Percentiles rank a stretch among this genome's conserved stretches.
phyloP scores from a whole-genome alignment of 176 grass and related monocot species.

The Eremochloa ophiuroides region DNA sequence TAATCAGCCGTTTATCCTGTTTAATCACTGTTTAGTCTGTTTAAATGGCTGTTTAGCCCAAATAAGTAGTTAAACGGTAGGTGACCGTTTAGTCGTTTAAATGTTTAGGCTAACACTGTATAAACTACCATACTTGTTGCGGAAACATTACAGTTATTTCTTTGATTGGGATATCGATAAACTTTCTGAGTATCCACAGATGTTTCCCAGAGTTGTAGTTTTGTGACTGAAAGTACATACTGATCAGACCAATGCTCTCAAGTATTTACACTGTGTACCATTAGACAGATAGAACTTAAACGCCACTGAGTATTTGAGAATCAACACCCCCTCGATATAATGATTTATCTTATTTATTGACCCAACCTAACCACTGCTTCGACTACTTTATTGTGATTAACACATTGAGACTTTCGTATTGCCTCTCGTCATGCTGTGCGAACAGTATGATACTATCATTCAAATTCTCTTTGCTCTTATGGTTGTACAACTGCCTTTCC shows the following conservation, averaged over 20 bases:
- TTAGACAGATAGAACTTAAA: not conserved
- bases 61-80: too few species aligned
- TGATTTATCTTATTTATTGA: not conserved
- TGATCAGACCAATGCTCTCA: not conserved
- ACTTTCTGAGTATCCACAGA: not conserved
- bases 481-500: conserved; percentile 26
- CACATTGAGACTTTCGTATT: conserved; percentile 1
- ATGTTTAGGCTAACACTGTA: too few species aligned
- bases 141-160: conserved; percentile 11
- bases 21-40: too few species aligned
- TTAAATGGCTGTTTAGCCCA: too few species aligned
- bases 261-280: not conserved
- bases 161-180: conserved; percentile 14
- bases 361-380: not conserved
- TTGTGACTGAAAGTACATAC: conserved; percentile 10
- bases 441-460: not conserved
- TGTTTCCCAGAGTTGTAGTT: not conserved
- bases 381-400: not conserved
- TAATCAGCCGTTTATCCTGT: too few species aligned
- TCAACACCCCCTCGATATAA: not conserved
- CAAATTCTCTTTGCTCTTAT: conserved; percentile 10
- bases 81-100: too few species aligned
- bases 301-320: not conserved
- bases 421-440: not conserved
- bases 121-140: conserved; percentile 3